These are phyloP conservation scores for Picochlorum costavermella DNA, from an alignment of 139 green algal species.

Conservation along the genomic window DNA sequence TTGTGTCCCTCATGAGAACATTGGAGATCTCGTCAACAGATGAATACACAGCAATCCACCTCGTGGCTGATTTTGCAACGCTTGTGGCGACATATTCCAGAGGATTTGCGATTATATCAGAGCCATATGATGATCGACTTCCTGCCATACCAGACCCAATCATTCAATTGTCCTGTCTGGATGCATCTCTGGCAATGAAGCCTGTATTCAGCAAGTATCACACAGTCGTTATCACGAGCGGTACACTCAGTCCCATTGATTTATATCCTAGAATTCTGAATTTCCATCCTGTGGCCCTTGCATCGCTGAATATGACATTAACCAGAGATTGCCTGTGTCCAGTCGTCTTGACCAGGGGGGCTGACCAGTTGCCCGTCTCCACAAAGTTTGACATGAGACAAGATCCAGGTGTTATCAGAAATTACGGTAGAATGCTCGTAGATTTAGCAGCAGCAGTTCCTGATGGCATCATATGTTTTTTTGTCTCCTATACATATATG, in stretches of 20 bases:
- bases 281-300: slow-evolving; percentile 85
- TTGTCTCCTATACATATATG: slow-evolving; percentile 99
- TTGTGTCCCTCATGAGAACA: slow-evolving; percentile 87
- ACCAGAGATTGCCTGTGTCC: slow-evolving; percentile 93
- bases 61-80: slow-evolving; percentile 95
- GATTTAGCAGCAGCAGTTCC: slow-evolving; percentile 81
- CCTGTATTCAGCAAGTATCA: slow-evolving; percentile 93
- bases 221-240: slow-evolving; percentile 93
- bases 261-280: slow-evolving; percentile 95
- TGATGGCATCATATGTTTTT: slow-evolving; percentile 95
- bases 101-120: slow-evolving; percentile 96
- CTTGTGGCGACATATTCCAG: slow-evolving; percentile 87
- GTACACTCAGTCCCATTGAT: slow-evolving; percentile 93
- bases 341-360: slow-evolving; percentile 83
- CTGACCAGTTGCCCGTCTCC: slow-evolving; percentile 84
- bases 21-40: slow-evolving; percentile 93
- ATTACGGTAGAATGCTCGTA: slow-evolving; percentile 89
- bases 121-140: slow-evolving; percentile 94
- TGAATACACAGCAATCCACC: slow-evolving; percentile 77
- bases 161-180: slow-evolving; percentile 89
- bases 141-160: slow-evolving; percentile 89
- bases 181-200: slow-evolving; percentile 89
- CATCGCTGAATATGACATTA: slow-evolving; percentile 89
- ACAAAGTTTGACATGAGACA: slow-evolving; percentile 87
- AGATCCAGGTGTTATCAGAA: slow-evolving; percentile 65